A percentile compares a stretch with the other conserved stretches of the same genome.
phyloP scores from a whole-genome alignment of 176 grass and related monocot genomes.

The Triticum timopheevii region DNA sequence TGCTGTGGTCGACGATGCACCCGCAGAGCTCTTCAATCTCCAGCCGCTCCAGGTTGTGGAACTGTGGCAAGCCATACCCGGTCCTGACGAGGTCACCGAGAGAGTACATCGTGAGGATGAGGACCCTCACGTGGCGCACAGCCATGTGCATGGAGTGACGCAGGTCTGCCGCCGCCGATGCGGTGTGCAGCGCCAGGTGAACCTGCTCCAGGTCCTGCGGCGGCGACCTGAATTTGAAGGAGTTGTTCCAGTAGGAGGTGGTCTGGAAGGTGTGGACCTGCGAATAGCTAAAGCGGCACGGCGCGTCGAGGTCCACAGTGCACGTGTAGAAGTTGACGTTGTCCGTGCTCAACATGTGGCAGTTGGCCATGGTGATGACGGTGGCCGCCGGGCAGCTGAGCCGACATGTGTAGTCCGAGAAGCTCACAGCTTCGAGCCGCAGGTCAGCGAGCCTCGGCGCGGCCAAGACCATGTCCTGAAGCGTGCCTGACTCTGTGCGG shows the following conservation, averaged over 20 bases:
- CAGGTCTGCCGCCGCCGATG: background rate
- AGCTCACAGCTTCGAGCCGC: background rate
- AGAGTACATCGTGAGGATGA: background rate
- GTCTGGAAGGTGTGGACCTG: too few relatives aligned
- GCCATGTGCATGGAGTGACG: background rate
- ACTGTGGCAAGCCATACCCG: background rate
- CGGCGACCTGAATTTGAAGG: too few relatives aligned
- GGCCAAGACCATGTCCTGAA: background rate
- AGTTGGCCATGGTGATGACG: background rate
- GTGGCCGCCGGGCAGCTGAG: background rate
- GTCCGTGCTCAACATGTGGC: background rate
- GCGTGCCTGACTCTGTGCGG: background rate
- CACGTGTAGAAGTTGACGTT: background rate
- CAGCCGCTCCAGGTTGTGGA: background rate
- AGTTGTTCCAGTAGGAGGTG: too few relatives aligned
- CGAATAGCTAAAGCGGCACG: background rate
- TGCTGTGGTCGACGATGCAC: too few relatives aligned
- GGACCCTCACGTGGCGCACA: background rate
- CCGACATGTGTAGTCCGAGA: background rate
- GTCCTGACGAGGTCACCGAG: background rate
- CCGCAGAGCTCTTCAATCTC: background rate
- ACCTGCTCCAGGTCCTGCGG: background rate
- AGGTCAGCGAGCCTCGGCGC: background rate
- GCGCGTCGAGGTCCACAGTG: background rate
- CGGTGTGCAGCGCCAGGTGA: background rate